A percentile compares a stretch with the other conserved stretches of the same genome.
These are phyloP conservation scores for Spiromastix sp. DNA, from an alignment of 2,329 filamentous ascomycete species.

Conservation along the genomic window DNA sequence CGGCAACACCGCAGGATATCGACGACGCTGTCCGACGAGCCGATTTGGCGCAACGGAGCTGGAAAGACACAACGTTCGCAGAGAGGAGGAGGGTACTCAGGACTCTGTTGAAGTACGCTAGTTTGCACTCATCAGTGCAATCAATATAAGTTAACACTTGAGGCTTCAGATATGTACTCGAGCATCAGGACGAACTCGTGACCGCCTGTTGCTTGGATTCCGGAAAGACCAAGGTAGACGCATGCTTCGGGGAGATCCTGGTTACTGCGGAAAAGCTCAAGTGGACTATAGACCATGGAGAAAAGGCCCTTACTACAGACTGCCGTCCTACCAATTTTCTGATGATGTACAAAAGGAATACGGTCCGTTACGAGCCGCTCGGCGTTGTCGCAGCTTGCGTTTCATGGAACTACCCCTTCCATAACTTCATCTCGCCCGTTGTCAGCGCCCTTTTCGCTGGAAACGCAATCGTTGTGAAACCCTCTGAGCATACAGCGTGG, in stretches of 20 bases:
- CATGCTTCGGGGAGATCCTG: constrained; percentile 84
- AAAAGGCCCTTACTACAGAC: constrained; percentile 63
- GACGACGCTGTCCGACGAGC: constrained; percentile 69
- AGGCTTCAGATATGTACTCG: constrained; percentile 66
- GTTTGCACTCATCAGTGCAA: background rate
- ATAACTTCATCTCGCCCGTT: constrained; percentile 85
- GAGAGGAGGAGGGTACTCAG: constrained; percentile 70
- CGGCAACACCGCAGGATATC: constrained; percentile 65
- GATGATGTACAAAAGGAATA: constrained; percentile 92
- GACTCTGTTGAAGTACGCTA: constrained; percentile 57
- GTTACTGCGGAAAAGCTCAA: constrained; percentile 88
- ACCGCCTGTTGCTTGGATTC: constrained; percentile 80
- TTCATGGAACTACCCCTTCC: constrained; percentile 95
- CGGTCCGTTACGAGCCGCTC: constrained; percentile 80
- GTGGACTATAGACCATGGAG: constrained; percentile 88
- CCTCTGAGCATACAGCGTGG: constrained; percentile 93
- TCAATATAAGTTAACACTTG: no score
- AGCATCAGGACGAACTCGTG: constrained; percentile 82
- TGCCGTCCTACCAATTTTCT: constrained; percentile 76
- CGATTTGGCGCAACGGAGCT: constrained; percentile 61
- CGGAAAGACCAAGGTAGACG: constrained; percentile 93
- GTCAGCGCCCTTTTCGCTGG: constrained; percentile 86
- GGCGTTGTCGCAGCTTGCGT: constrained; percentile 88
- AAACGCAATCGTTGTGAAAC: constrained; percentile 87
- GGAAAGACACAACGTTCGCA: constrained; percentile 67